Evolutionary conservation across 75 land plant genomes (phyloP), one percentile per base, ranked within the genome.

Genomic region (Ceratopteris richardii): DNA sequence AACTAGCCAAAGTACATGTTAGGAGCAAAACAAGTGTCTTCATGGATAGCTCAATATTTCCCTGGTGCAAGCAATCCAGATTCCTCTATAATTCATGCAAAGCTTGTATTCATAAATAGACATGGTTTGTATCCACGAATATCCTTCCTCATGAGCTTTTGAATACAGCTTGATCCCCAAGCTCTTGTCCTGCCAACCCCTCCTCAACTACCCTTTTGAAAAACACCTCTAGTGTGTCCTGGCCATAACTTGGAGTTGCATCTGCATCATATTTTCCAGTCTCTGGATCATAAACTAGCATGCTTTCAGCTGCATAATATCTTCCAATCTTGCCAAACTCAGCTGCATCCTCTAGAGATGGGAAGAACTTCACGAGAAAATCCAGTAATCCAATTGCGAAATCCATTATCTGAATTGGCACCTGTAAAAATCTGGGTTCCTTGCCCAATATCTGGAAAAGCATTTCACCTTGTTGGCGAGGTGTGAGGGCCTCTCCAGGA

Each of bases 271-370:
- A 94, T 48, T 83, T 69, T 14, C 96, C 96, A 1, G 82, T 90
- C 64, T 76, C 80, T 2, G 83, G 81, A 60, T 93, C 82, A 68
- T 70, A 70, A 21, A 94, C 64, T 42, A 94, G 75, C 98, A 94
- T 94, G 63, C 98, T 94, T 72, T 94, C 98, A 14, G 98, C 88
- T 0, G 98, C 98, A 72, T 94, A 94, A 54, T 94, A 94, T 65
- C 91, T 78, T 36, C 98, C 98, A 56, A 94, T 94, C 64, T 77
- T 94, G 27, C 90, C 98, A 70, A 80, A 94, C 76, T 94, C 98
- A 24, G 89, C 97, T n/a, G 82, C 76, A 60, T 90, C 96, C 68
- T 86, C 96, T 71, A 86, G 26, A 16, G 74, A 46, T 28, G 98
- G 98, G 55, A 94, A 86, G 2, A 81, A 1, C 71, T 77, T 86